Conservation (phyloP, 2,329 filamentous ascomycete species). For the Aspergillus sojae region DNA sequence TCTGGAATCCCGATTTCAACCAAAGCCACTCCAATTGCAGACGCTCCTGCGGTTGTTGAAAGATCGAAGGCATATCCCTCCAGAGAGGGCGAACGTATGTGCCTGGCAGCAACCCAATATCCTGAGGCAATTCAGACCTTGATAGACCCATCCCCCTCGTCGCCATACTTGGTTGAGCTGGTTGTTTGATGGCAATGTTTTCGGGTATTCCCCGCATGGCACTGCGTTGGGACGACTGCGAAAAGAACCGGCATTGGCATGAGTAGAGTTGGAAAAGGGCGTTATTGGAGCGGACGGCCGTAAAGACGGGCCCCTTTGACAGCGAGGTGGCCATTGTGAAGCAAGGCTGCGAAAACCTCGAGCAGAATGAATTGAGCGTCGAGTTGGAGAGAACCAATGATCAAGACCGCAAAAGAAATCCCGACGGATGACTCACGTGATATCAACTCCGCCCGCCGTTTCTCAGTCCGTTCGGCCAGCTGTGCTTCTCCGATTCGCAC, state of each 20-base stretch:
- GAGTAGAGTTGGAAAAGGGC: constrained; percentile 20
- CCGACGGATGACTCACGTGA: constrained; percentile 13
- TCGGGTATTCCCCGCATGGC: constrained; percentile 21
- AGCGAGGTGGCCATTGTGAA: constrained; percentile 37
- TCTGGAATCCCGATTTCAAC: constrained; percentile 37
- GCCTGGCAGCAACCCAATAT: constrained; percentile 50
- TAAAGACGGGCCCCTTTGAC: constrained; percentile 26
- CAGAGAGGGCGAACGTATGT: constrained; percentile 44
- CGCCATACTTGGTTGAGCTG: constrained; percentile 43
- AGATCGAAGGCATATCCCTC: constrained; percentile 45
- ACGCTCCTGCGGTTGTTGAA: constrained; percentile 38
- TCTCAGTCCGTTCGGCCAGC: background rate
- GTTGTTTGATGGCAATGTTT: constrained; percentile 30
- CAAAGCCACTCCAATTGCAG: constrained; percentile 44
- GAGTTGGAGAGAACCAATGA: background rate
- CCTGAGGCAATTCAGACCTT: constrained; percentile 40
- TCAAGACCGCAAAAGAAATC: constrained; percentile 11
- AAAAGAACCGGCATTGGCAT: constrained; percentile 39
- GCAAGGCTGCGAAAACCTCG: background rate
- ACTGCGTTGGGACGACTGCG: constrained; percentile 30
- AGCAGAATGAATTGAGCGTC: background rate
- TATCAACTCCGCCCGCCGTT: background rate
- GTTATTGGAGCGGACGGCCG: constrained; percentile 20
- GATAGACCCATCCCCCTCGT: constrained; percentile 36
- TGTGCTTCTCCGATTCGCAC: background rate